Conservation (phyloP, 129 eudicot genomes). For the Smallanthus sonchifolius region DNA sequence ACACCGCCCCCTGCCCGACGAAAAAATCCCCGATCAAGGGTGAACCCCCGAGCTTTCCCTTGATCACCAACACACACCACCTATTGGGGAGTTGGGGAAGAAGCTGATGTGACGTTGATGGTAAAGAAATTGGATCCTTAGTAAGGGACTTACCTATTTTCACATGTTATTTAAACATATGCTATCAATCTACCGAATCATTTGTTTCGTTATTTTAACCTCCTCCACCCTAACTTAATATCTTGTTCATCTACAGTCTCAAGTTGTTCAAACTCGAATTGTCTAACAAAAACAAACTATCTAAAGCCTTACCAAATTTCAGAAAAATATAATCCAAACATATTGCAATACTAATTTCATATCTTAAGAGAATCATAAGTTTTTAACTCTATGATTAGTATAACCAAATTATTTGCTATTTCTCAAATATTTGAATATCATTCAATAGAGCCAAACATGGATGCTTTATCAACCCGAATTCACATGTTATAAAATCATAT, state of each 20-base stretch:
- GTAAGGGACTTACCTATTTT: no score
- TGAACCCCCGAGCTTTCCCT: no score
- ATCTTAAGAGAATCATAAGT: neutral
- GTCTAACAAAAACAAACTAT: neutral
- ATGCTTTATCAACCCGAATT: neutral
- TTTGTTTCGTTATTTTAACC: neutral
- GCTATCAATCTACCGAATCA: no score
- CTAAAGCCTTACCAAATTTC: neutral
- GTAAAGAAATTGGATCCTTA: no score
- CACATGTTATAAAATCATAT: slow-evolving; percentile 10
- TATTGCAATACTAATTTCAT: neutral
- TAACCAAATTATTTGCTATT: neutral
- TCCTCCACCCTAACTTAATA: neutral
- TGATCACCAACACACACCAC: no score
- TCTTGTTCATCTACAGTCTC: neutral
- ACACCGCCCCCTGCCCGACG: no score
- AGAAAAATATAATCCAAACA: neutral
- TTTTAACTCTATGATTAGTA: neutral
- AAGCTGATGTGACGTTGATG: no score
- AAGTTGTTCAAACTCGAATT: neutral
- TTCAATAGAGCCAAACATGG: neutral
- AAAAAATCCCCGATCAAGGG: no score
- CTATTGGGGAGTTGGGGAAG: no score
- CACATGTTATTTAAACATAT: no score
- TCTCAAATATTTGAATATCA: neutral